Percentiles rank a stretch among this genome's conserved stretches.
Conservation (phyloP, 768 basidiomycete genomes). For the Botryobasidium botryosum region DNA sequence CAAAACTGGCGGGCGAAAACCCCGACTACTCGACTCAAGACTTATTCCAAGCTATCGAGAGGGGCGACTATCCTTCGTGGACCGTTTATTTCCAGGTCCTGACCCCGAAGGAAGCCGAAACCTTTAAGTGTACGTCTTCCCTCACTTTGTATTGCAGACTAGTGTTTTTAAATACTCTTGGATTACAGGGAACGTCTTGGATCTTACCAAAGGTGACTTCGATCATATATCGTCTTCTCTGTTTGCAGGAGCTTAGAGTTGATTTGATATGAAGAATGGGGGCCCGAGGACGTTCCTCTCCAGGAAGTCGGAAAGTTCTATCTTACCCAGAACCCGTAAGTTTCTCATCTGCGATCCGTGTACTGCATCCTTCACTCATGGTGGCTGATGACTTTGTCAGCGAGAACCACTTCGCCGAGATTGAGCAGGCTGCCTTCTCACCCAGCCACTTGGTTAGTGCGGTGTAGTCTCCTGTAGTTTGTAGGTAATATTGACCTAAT, state of each 20-base stretch:
- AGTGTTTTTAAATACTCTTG: too few species aligned
- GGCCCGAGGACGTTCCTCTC: slow-evolving; percentile 24
- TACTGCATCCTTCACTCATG: neutral
- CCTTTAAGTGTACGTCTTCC: slow-evolving; percentile 57
- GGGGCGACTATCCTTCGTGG: slow-evolving; percentile 23
- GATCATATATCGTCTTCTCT: too few species aligned
- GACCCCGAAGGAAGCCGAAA: slow-evolving; percentile 82
- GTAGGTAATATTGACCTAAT: too few species aligned
- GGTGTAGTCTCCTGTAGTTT: too few species aligned
- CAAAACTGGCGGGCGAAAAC: slow-evolving; percentile 43
- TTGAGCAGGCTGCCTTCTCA: slow-evolving; percentile 53
- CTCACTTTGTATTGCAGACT: too few species aligned
- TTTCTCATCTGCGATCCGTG: too few species aligned
- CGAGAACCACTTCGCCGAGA: slow-evolving; percentile 24
- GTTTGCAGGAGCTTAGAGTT: too few species aligned
- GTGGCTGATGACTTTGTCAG: too few species aligned
- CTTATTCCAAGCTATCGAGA: slow-evolving; percentile 26
- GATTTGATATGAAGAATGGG: too few species aligned
- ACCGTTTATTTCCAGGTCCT: slow-evolving; percentile 50
- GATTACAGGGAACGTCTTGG: slow-evolving; percentile 83
- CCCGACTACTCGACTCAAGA: slow-evolving; percentile 25
- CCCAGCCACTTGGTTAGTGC: slow-evolving; percentile 80
- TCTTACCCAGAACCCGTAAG: slow-evolving; percentile 23
- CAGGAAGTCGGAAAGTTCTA: slow-evolving; percentile 23
- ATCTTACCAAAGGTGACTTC: slow-evolving; percentile 79